Evolutionary conservation across 345 rosid genomes (phyloP).

Genomic region (Anastatica hierochuntica): DNA sequence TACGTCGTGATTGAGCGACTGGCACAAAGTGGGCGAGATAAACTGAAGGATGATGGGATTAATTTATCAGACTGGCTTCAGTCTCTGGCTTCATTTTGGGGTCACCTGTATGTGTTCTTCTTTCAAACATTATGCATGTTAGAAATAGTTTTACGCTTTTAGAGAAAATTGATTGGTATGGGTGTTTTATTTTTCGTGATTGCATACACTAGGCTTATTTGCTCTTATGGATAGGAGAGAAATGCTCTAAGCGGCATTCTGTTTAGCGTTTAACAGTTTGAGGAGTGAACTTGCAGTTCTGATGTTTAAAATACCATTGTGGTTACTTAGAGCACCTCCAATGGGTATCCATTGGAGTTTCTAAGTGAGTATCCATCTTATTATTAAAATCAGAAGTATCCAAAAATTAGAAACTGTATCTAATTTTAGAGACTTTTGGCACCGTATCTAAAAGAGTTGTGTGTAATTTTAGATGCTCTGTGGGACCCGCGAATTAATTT

Average conservation of each 20-base stretch:
- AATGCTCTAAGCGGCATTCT: neutral
- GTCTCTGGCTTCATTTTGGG: slow-evolving; percentile 99
- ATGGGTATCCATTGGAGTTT: too few relatives aligned
- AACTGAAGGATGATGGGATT: slow-evolving; percentile 96
- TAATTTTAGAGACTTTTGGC: too few relatives aligned
- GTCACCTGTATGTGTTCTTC: slow-evolving; percentile 86
- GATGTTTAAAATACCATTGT: slow-evolving; percentile 1
- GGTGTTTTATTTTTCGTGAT: neutral
- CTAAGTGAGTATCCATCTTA: too few relatives aligned
- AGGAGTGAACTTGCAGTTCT: slow-evolving; percentile 1
- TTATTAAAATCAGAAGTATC: too few relatives aligned
- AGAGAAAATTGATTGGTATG: slow-evolving; percentile 2
- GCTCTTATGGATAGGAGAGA: neutral
- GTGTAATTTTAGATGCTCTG: too few relatives aligned
- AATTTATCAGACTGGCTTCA: slow-evolving; percentile 99
- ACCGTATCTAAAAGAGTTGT: too few relatives aligned
- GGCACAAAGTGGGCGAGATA: slow-evolving; percentile 91
- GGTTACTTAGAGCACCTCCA: neutral
- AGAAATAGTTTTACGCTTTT: neutral
- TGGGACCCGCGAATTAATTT: too few relatives aligned
- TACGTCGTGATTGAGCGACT: slow-evolving; percentile 96
- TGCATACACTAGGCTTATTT: slow-evolving; percentile 2
- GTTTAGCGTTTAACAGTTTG: neutral
- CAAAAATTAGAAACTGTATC: too few relatives aligned
- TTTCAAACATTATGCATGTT: slow-evolving; percentile 12